A percentile compares a stretch with the other conserved stretches of the same genome.
phyloP scores from a whole-genome alignment of 1,139 yeast genomes.

The Diutina ranongensis region DNA sequence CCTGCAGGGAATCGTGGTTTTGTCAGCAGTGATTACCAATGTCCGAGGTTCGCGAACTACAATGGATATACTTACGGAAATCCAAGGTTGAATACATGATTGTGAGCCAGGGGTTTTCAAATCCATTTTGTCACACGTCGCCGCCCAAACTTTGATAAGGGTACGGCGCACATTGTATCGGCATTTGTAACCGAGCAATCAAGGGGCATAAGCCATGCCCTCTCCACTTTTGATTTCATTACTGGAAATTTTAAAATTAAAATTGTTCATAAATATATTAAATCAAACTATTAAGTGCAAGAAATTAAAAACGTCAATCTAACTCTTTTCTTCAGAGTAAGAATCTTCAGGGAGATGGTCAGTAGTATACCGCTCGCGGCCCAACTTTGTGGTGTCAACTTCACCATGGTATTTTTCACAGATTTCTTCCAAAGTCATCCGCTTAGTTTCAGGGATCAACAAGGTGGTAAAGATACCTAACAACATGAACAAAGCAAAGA shows the following conservation, averaged over 20 bases:
- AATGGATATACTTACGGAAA: no score
- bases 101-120: no score
- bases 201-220: no score
- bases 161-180: no score
- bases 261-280: background rate
- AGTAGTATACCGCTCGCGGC: constrained; percentile 2
- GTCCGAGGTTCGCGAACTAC: background rate
- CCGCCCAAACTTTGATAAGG: no score
- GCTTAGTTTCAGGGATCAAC: constrained; percentile 80
- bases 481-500: constrained; percentile 84
- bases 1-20: no score
- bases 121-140: no score
- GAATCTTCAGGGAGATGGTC: constrained; percentile 6
- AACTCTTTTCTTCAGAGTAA: constrained; percentile 4
- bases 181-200: no score
- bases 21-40: background rate
- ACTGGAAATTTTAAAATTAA: background rate
- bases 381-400: constrained; percentile 23
- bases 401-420: constrained; percentile 73
- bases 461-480: constrained; percentile 54
- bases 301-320: background rate
- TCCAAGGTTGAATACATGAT: background rate
- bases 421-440: constrained; percentile 77
- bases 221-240: no score
- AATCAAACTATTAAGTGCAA: background rate